Evolutionary conservation across 169 alveolate species (phyloP), one percentile per base, ranked within the genome.

Genomic region (Plasmodium cynomolgi): DNA sequence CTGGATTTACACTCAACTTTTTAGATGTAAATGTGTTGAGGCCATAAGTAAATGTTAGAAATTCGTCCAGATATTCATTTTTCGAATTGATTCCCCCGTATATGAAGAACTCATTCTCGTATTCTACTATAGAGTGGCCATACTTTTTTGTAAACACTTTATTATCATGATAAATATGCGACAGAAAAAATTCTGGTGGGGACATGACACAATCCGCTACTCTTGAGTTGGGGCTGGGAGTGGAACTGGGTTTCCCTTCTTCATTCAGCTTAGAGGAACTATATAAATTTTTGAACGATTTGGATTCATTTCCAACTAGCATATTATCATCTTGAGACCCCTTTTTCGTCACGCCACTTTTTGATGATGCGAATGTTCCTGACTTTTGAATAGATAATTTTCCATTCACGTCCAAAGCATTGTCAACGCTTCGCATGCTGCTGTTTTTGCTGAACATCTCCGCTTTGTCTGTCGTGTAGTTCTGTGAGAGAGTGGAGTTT

Each of bases 141-240:
- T 82, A 91, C 56, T 44, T 80, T 91, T 91, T 91, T 58, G 91
- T 91, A 91, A 91, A 91, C 31, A 91, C 92, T 68, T 91, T 91
- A 54, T 91, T 91, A 72, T 91, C 95, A 81, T 91, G 95, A 91
- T 91, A 91, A 91, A 91, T 91, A 34, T 91, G 95, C 20, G 95
- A 91, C 62, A 91, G 74, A 91, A 91, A 91, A 72, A 91, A 91
- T 41, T 91, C 84, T 33, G 95, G 95, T 41, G 95, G 95, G 74
- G 95, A 91, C 83, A 91, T 81, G 11, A 91, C 95, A 91, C 95
- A 91, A 72, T 91, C 95, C 37, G 95, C 91, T 81, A 91, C 95
- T 91, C 90, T 33, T 34, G 84, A 73, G 47, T 90, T 90, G 37
- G 82, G 82, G 41, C 20, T 29, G 13, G 74, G 37, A 58, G 41